phyloP scores from a whole-genome alignment of 2,329 filamentous ascomycete species.

The Paracoccidioides lutzii region DNA sequence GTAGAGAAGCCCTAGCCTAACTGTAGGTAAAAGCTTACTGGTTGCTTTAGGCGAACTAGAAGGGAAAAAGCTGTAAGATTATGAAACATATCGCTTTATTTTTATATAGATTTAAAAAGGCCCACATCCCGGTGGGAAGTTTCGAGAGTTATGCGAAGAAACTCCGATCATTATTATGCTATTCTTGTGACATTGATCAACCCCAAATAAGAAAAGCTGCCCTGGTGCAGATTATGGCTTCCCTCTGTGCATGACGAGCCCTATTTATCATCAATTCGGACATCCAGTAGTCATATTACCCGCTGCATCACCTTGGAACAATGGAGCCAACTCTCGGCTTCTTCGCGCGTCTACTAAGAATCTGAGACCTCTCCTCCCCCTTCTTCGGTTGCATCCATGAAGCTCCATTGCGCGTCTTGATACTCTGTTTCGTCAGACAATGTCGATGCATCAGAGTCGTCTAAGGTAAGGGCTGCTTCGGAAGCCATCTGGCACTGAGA shows the following conservation, averaged over 20 bases:
- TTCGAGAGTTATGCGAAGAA: not conserved
- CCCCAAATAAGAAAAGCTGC: not conserved
- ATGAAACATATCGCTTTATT: not conserved
- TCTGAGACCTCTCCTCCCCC: constrained; percentile 11
- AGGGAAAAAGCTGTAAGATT: not conserved
- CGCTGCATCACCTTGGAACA: not conserved
- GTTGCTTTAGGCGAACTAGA: not conserved
- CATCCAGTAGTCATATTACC: not conserved
- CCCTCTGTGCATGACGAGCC: not conserved
- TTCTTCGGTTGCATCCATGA: not conserved
- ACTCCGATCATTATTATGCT: not conserved
- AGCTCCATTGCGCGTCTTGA: constrained; percentile 3
- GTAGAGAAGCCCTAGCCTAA: too few relatives aligned
- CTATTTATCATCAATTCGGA: not conserved
- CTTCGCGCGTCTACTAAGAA: constrained; percentile 21
- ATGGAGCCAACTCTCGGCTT: not conserved
- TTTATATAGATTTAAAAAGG: not conserved
- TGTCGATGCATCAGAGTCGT: not conserved
- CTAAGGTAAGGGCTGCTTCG: not conserved
- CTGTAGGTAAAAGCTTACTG: too few relatives aligned
- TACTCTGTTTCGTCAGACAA: not conserved
- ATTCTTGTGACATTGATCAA: not conserved
- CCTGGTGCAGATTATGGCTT: not conserved
- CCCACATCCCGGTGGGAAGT: not conserved
- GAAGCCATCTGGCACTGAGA: not conserved